Evolutionary conservation across 345 rosid genomes (phyloP).

Genomic region (Boechera stricta): DNA sequence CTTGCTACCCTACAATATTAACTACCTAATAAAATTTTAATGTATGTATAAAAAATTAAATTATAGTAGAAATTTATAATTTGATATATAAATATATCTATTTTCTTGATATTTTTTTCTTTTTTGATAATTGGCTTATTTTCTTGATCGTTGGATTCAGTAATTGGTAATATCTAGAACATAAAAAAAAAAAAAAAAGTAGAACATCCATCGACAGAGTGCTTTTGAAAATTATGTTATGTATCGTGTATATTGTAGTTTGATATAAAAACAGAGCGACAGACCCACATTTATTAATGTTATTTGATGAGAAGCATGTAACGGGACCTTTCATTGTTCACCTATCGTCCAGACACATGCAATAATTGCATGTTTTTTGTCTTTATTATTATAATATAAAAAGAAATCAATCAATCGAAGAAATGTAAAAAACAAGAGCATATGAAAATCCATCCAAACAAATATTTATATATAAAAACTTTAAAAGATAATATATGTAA

Average conservation of each 20-base stretch:
- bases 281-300: slow-evolving; percentile 40
- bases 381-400: slow-evolving; percentile 29
- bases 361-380: slow-evolving; percentile 43
- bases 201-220: background rate
- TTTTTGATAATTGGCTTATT: too few relatives aligned
- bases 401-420: background rate
- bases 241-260: background rate
- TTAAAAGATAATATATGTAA: background rate
- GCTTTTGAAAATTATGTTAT: background rate
- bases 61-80: too few relatives aligned
- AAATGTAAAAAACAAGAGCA: background rate
- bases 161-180: too few relatives aligned
- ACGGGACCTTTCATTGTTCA: slow-evolving; percentile 41
- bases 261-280: slow-evolving; percentile 16
- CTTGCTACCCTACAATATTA: too few relatives aligned
- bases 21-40: too few relatives aligned
- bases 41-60: too few relatives aligned
- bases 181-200: too few relatives aligned
- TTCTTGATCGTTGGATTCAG: too few relatives aligned
- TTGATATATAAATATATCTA: too few relatives aligned
- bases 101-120: too few relatives aligned
- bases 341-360: slow-evolving; percentile 37
- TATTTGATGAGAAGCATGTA: slow-evolving; percentile 46
- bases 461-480: background rate
- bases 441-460: background rate